Base-by-base conservation (phyloP, 768 basidiomycete species). In the Sarcodon sp. region DNA sequence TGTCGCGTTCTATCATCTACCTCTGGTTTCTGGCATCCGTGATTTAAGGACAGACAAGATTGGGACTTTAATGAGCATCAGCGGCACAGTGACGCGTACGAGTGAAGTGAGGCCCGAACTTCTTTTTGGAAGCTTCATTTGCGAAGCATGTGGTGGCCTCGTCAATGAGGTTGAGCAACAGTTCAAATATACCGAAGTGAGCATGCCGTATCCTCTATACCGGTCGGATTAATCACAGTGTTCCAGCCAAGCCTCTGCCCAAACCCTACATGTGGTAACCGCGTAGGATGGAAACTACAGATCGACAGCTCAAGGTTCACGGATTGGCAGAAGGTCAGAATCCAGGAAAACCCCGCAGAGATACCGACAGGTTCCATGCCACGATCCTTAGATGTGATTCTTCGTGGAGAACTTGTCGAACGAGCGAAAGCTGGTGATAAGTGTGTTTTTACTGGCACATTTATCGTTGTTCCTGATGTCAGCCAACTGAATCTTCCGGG, bases 331-430 rank as follows among this genome's bases (percentile, higher is more conserved):
- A 97, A 97, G 64, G 92, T 98, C 44, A 82, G 96, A 39, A 97
- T 99, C 41, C 96, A 99, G 60, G 96, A 99, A 69, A 98, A 97
- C 58, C 84, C 94, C 8, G 96, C 93, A 27, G 96, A 98, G 66
- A 98, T 99, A 49, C 96, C 96, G 1, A 98, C 94, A 0, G 96
- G 96, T 1, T 89, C 86, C 3, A 99, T 98, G 96, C 96, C 96
- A 31, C 83, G 94, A 33, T 94, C 91, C 27, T 69, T 98, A 49
- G 94, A 98, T 61, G 94, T 98, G 38, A 89, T 98, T 54, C 77
- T 98, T 6, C 84, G 96, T 31, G 83, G 84, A 3, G 96, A 98
- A 59, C 77, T 98, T 55, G 96, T 99, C 35, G 96, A 99, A 63
- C 80, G 90, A n/a, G 94, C 94, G 10, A 99, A 99, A 62, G 96